Percentiles rank a stretch among this genome's conserved stretches.
Evolutionary conservation across 2,329 filamentous ascomycete species (phyloP).

Genomic region (Fulvia fulva): DNA sequence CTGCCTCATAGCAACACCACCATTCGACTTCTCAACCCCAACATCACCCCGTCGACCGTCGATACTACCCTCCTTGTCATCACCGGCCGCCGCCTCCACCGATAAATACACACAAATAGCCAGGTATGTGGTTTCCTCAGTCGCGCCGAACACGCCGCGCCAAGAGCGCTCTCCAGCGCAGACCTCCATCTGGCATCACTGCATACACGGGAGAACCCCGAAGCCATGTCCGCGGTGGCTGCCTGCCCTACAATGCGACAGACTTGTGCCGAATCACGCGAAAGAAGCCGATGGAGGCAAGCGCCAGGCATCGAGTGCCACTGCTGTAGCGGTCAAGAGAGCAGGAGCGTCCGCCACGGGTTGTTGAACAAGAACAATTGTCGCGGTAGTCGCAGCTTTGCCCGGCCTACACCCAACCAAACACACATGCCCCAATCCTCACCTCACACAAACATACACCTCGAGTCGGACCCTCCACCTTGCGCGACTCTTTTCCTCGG

Average conservation of each 20-base stretch:
- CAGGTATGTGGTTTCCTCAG: background rate
- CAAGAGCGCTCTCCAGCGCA: background rate
- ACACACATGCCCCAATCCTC: background rate
- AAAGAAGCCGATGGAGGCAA: background rate
- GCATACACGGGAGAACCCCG: background rate
- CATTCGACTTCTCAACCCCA: background rate
- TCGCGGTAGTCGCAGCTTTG: background rate
- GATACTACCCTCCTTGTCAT: background rate
- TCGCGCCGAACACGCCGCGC: background rate
- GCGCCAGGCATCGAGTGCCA: background rate
- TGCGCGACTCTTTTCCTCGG: constrained; percentile 1
- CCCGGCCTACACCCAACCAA: background rate
- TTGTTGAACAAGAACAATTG: background rate
- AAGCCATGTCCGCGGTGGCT: background rate
- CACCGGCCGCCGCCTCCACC: background rate
- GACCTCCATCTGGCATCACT: background rate
- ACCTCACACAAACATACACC: background rate
- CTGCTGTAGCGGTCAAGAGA: background rate
- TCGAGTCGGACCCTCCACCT: background rate
- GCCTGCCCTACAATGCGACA: background rate
- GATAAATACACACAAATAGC: background rate
- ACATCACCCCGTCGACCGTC: background rate
- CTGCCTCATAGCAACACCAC: background rate
- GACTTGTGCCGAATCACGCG: background rate
- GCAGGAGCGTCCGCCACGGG: background rate